Evolutionary conservation across 2,329 filamentous ascomycete genomes (phyloP), one percentile per base, ranked within the genome.

Genomic region (Fusarium acutatum): DNA sequence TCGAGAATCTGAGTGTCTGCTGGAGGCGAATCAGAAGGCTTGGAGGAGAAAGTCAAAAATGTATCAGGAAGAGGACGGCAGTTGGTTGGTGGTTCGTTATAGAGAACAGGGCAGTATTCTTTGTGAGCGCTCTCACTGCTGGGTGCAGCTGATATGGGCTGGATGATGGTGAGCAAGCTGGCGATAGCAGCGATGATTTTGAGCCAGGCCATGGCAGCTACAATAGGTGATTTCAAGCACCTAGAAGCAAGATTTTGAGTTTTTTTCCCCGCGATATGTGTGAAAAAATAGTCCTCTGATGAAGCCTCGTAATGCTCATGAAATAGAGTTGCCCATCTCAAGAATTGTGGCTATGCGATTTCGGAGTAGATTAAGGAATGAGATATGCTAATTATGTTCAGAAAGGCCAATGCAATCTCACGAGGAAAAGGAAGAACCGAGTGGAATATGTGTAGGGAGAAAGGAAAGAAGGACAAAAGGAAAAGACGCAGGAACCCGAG

Each of bases 1-100:
- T 85, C 82, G 3, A 90, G 82, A 20, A 83, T 73, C 6, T 72
- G 65, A 7, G 72, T 63, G 28, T 78, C 75, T 28, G 75, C 69
- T 18, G 53, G 58, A 37, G 56, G 41, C 32, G 60, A 32, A 8
- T 37, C 56, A 26, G 67, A 52, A 2, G n/a, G 24, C 30, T 70
- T 67, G 28, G 63, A 64, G 12, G 67, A 64, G 30, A 74, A 77
- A n/a, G 44, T 13, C 7, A 78, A 58, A 37, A 79, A 79, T 5
- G 73, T 65, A 15, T 74, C 74, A 20, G 77, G 72, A 2, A 77
- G 35, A 20, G 73, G 32, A n/a, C 63, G 65, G 35, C 77, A 79
- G 22, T 71, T 34, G 13, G 32, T 71, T 46, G 70, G 70, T 3
- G 56, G 65, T 17, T 75, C 66, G 14, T 40, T 47, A 18, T 76